Base-by-base conservation (phyloP, 2,329 filamentous ascomycete species). In the Pseudogymnoascus sp. region DNA sequence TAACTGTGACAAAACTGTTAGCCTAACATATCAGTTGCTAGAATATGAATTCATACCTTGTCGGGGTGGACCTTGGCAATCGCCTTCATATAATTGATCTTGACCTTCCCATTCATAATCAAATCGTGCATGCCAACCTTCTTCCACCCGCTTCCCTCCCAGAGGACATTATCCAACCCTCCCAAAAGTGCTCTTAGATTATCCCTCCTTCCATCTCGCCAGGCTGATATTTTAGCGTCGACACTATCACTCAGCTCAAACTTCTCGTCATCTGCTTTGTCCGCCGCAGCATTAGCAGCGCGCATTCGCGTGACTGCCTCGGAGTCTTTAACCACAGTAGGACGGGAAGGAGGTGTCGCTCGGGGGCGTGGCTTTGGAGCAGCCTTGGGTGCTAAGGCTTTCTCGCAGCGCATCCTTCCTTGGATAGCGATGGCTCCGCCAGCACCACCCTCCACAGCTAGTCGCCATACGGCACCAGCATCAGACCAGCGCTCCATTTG, bases 11-110 rank as follows among this genome's bases (percentile, higher is more conserved):
- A 1, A 6, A 61, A 8, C 18, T 28, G 14, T 39, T n/a, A 60
- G 47, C 37, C 64, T 35, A 58, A 9, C 39, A 60, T 20, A 32
- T 50, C 4, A 34, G 43, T 12, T 20, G 47, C 12, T 37, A 62
- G 25, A 20, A 32, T 58, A 20, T 58, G 67, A 62, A 63, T 16
- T 67, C 84, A 75, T 80, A 97, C 94, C 88, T 99, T 99, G 74
- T 99, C 94, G 63, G 94, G 94, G 80, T 99, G 94, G 67, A 94
- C 94, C 80, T 97, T 97, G 9, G 88, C 90, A 81, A 99, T 97
- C 5, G 93, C 94, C 82, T 96, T 97, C 94, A 99, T 97, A 73
- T 99, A 99, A 63, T 89, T 81, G 65, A 99, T 88, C 83, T 99
- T 99, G 73, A 97, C 94, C 79, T 93, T 96, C 67, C 90, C 91